Percentiles rank a stretch among this genome's conserved stretches.
These are phyloP conservation scores for Mycena maculata DNA, from an alignment of 768 basidiomycete genomes.

Conservation along the genomic window DNA sequence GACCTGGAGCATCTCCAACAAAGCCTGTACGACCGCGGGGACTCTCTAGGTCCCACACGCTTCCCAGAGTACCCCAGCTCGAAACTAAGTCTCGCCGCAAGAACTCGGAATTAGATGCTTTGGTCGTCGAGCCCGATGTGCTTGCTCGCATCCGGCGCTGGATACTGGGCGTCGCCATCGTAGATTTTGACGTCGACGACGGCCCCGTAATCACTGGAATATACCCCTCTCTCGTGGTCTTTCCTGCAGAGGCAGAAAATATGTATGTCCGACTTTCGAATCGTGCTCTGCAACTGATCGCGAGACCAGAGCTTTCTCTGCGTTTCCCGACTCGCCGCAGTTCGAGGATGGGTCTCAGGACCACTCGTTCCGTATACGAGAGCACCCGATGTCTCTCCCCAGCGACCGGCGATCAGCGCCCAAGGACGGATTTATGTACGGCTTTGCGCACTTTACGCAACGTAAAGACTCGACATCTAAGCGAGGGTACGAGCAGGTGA, in stretches of 20 bases:
- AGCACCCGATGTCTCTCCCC: slow-evolving; percentile 46
- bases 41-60: slow-evolving; percentile 59
- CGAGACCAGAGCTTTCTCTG: slow-evolving; percentile 81
- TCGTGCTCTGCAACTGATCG: slow-evolving; percentile 14
- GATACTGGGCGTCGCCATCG: slow-evolving; percentile 76
- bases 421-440: slow-evolving; percentile 79
- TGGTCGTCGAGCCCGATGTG: slow-evolving; percentile 61
- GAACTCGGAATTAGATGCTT: slow-evolving; percentile 50
- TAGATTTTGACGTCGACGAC: slow-evolving; percentile 90
- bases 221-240: slow-evolving; percentile 74
- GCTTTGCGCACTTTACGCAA: slow-evolving; percentile 83
- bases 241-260: slow-evolving; percentile 79
- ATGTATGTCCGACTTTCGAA: slow-evolving; percentile 67
- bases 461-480: slow-evolving; percentile 71
- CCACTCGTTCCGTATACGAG: slow-evolving; percentile 89
- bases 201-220: slow-evolving; percentile 83
- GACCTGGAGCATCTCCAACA: slow-evolving; percentile 1
- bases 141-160: slow-evolving; percentile 68
- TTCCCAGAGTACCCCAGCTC: slow-evolving; percentile 52
- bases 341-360: slow-evolving; percentile 86
- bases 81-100: slow-evolving; percentile 45
- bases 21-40: slow-evolving; percentile 16
- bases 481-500: slow-evolving; percentile 85
- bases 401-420: slow-evolving; percentile 50
- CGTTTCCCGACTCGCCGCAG: slow-evolving; percentile 90